Base-by-base conservation (phyloP, 352 stramenopile species). In the Phytophthora constricta region DNA sequence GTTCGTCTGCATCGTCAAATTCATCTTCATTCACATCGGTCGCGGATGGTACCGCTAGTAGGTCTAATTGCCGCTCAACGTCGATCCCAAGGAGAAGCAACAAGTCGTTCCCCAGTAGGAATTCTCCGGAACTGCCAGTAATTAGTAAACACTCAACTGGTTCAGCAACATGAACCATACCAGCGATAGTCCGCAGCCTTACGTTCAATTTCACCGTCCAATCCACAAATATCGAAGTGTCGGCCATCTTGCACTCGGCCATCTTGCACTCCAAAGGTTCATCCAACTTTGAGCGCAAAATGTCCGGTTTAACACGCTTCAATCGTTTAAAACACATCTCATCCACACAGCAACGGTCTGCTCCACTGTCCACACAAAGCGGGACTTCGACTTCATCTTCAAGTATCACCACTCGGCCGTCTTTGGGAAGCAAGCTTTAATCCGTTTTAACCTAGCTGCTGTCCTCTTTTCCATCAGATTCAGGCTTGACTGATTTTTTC, bases 121-220 rank as follows among this genome's bases (percentile, higher is more conserved):
- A 64, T 27, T 65, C 47, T 2, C 20, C 31, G 26, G 34, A 43
- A 39, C 34, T 48, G 17, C 54, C 62, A 17, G 28, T 20, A 65
- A 70, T 70, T 33, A 60, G 42, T 16, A 70, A 33, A 50, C 54
- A 55, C 48, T 70, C 48, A 50, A 65, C 62, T 9, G 39, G 53
- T n/a, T 58, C 25, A 39, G 37, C 53, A 39, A 69, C 20, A 4
- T 53, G 37, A 26, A n/a, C n/a, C n/a, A n/a, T n/a, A n/a, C n/a
- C n/a, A n/a, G n/a, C n/a, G n/a, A n/a, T n/a, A n/a, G n/a, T 51
- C 27, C 16, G 13, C 16, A 65, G 28, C 28, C 46, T 65, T 25
- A 65, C 5, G 10, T 53, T 52, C 26, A 54, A 19, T 52, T 65
- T 51, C 17, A 58, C 37, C 11, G 39, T 58, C 58, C 37, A 58